These are phyloP conservation scores for Onygena corvina DNA, from an alignment of 2,329 filamentous ascomycete genomes.

Conservation along the genomic window DNA sequence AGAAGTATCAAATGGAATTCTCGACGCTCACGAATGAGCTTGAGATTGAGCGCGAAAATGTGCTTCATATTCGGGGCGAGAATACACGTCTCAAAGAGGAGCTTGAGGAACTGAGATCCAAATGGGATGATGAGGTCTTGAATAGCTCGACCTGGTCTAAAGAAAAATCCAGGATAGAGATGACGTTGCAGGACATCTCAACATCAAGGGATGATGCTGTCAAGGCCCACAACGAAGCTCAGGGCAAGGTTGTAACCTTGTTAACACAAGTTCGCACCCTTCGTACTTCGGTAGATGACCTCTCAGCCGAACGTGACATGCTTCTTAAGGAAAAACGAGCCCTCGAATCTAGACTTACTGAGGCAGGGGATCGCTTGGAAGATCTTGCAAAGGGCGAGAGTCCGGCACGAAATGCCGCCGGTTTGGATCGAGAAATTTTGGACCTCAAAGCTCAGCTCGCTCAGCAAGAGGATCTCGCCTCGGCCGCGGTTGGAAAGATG, in stretches of 20 bases:
- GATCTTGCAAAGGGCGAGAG: constrained; percentile 76
- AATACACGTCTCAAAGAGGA: constrained; percentile 86
- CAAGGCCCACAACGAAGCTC: constrained; percentile 85
- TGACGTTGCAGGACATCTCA: constrained; percentile 75
- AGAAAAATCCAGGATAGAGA: constrained; percentile 84
- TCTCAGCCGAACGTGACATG: constrained; percentile 70
- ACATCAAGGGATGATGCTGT: constrained; percentile 90
- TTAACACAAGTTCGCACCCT: constrained; percentile 80
- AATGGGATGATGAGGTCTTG: constrained; percentile 96
- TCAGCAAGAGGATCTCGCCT: constrained; percentile 84
- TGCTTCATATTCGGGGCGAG: constrained; percentile 70
- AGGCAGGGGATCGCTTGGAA: constrained; percentile 79
- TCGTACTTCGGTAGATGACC: constrained; percentile 72
- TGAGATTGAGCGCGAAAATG: constrained; percentile 82
- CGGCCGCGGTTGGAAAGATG: constrained; percentile 94
- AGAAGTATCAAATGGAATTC: constrained; percentile 94
- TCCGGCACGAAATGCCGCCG: constrained; percentile 79
- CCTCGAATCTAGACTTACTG: constrained; percentile 69
- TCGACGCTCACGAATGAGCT: constrained; percentile 81
- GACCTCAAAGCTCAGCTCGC: constrained; percentile 80
- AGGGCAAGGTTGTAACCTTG: constrained; percentile 80
- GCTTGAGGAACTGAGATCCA: constrained; percentile 82
- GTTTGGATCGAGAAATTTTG: constrained; percentile 75
- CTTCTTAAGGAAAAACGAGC: constrained; percentile 81
- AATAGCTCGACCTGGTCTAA: constrained; percentile 98